Evolutionary conservation across 257 asterid genomes (phyloP).

Genomic region (Orobanche coerulescens): DNA sequence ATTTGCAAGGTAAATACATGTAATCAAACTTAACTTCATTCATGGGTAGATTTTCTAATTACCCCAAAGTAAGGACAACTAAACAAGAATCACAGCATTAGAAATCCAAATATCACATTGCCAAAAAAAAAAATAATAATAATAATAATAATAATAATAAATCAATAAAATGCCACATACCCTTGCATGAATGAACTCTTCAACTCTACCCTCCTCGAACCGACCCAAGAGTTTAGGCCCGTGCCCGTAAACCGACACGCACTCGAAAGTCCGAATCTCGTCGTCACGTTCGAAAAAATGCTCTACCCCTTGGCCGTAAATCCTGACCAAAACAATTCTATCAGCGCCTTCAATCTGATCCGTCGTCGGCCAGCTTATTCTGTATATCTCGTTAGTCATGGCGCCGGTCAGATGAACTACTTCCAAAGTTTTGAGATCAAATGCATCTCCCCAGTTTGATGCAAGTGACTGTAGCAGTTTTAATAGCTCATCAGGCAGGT

Average conservation of each 20-base stretch:
- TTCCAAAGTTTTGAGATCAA: slow-evolving; percentile 37
- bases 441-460: slow-evolving; percentile 54
- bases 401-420: slow-evolving; percentile 68
- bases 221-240: slow-evolving; percentile 80
- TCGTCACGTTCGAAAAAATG: slow-evolving; percentile 71
- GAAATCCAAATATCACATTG: too few relatives aligned
- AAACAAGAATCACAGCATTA: too few relatives aligned
- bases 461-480: slow-evolving; percentile 46
- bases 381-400: slow-evolving; percentile 71
- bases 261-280: slow-evolving; percentile 61
- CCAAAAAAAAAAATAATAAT: too few relatives aligned
- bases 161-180: too few relatives aligned
- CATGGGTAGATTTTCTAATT: too few relatives aligned
- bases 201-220: slow-evolving; percentile 70
- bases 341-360: slow-evolving; percentile 21
- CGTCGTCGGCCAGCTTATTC: slow-evolving; percentile 60
- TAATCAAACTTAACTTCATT: too few relatives aligned
- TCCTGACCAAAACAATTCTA: slow-evolving; percentile 62
- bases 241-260: slow-evolving; percentile 49
- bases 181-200: too few relatives aligned
- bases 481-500: slow-evolving; percentile 55
- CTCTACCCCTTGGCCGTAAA: slow-evolving; percentile 83
- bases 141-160: too few relatives aligned
- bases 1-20: too few relatives aligned
- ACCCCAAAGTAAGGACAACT: too few relatives aligned